These are phyloP conservation scores for Pestalotiopsis sp. DNA, from an alignment of 2,329 filamentous ascomycete genomes.

Conservation along the genomic window DNA sequence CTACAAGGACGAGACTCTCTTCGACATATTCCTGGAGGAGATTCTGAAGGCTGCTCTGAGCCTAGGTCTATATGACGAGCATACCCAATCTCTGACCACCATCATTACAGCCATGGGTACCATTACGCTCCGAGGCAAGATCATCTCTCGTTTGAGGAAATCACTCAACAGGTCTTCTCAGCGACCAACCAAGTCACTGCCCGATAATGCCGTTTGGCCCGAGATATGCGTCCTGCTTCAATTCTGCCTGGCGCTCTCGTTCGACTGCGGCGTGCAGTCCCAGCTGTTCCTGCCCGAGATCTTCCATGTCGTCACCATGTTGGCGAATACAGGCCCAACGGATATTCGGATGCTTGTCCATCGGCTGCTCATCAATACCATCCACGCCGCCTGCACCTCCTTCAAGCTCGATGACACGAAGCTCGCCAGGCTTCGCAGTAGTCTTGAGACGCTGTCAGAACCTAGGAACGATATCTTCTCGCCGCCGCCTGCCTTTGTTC, in stretches of 20 bases:
- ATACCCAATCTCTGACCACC: slow-evolving; percentile 61
- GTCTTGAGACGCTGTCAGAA: slow-evolving; percentile 62
- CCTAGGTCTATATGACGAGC: slow-evolving; percentile 59
- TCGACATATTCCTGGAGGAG: slow-evolving; percentile 70
- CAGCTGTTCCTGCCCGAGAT: slow-evolving; percentile 70
- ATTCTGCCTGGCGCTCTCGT: slow-evolving; percentile 67
- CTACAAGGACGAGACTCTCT: slow-evolving; percentile 63
- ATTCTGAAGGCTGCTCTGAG: slow-evolving; percentile 63
- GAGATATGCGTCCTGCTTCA: slow-evolving; percentile 69
- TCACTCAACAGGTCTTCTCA: slow-evolving; percentile 68
- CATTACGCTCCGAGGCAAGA: slow-evolving; percentile 64
- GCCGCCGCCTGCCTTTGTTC: slow-evolving; percentile 44
- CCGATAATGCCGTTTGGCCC: slow-evolving; percentile 69
- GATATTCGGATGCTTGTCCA: slow-evolving; percentile 63
- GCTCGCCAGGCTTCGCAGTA: slow-evolving; percentile 55
- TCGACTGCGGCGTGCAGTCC: slow-evolving; percentile 67
- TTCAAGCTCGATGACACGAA: slow-evolving; percentile 63
- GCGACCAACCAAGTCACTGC: slow-evolving; percentile 64
- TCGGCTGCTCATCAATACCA: slow-evolving; percentile 64
- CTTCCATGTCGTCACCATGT: slow-evolving; percentile 72
- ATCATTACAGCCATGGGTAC: slow-evolving; percentile 66
- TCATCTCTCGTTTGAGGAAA: slow-evolving; percentile 67
- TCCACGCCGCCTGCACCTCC: slow-evolving; percentile 68
- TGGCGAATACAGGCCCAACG: slow-evolving; percentile 63
- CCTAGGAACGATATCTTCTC: slow-evolving; percentile 60